Conservation (phyloP, 2,329 filamentous ascomycete species). For the Fusarium graminum region DNA sequence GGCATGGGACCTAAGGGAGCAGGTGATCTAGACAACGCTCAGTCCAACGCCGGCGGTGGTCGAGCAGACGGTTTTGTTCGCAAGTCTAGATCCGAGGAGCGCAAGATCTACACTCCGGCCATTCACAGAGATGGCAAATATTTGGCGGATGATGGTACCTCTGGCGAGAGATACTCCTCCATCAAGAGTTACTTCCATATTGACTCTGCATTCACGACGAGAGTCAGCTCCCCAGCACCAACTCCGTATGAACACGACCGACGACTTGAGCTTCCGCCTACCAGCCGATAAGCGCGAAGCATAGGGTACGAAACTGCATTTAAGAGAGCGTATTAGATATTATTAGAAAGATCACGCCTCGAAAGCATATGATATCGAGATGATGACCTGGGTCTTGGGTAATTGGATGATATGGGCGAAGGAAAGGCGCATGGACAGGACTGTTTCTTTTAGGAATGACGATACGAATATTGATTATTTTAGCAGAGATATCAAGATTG, state of each 20-base stretch:
- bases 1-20: conserved; percentile 70
- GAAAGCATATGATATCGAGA: conserved; percentile 37
- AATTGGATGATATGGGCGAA: conserved; percentile 15
- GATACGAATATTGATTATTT: conserved; percentile 12
- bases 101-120: conserved; percentile 41
- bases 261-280: conserved; percentile 37
- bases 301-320: conserved; percentile 13
- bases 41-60: conserved; percentile 66
- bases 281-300: conserved; percentile 15
- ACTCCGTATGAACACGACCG: conserved; percentile 51
- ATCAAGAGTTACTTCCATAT: conserved; percentile 50
- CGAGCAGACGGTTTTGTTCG: conserved; percentile 47
- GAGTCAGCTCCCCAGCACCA: conserved; percentile 50
- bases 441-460: conserved; percentile 17
- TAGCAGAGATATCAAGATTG: conserved; percentile 36
- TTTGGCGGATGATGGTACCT: conserved; percentile 38
- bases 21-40: conserved; percentile 68
- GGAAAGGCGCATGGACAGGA: conserved; percentile 8
- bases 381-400: conserved; percentile 18
- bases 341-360: conserved; percentile 21
- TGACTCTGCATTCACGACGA: conserved; percentile 48
- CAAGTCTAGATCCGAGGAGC: conserved; percentile 17
- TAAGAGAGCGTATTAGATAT: conserved; percentile 31
- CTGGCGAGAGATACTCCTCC: conserved; percentile 39
- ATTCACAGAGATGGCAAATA: conserved; percentile 47